phyloP scores from a whole-genome alignment of 768 basidiomycete genomes.

The Rhodotorula taiwanensis region DNA sequence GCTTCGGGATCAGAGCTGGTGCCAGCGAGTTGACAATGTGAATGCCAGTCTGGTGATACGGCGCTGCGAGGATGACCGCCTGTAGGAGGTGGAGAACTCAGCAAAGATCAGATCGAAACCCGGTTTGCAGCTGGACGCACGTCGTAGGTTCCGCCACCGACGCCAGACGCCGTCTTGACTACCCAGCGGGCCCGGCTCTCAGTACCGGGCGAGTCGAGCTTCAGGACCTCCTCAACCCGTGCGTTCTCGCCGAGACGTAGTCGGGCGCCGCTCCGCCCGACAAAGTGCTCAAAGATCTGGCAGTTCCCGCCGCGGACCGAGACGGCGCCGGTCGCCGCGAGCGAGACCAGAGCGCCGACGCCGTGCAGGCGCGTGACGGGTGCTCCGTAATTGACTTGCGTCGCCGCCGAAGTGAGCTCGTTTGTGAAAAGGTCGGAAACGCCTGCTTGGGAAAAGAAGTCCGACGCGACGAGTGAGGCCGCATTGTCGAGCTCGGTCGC shows the following conservation, averaged over 20 bases:
- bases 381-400: constrained; percentile 52
- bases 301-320: constrained; percentile 73
- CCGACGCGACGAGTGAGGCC: constrained; percentile 53
- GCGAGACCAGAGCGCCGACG: constrained; percentile 61
- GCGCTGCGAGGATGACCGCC: constrained; percentile 77
- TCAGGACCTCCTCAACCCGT: constrained; percentile 35
- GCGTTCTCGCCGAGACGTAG: constrained; percentile 53
- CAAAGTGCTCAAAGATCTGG: constrained; percentile 74
- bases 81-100: too few relatives aligned
- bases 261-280: constrained; percentile 62
- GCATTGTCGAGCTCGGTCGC: constrained; percentile 43
- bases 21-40: constrained; percentile 29
- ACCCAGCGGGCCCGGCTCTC: constrained; percentile 22
- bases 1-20: constrained; percentile 55
- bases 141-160: constrained; percentile 25
- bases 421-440: constrained; percentile 56
- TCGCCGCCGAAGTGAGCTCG: constrained; percentile 73
- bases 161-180: constrained; percentile 14
- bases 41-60: constrained; percentile 60
- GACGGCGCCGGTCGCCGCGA: constrained; percentile 64
- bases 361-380: constrained; percentile 68
- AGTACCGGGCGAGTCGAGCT: constrained; percentile 10
- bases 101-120: too few relatives aligned
- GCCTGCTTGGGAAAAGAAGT: constrained; percentile 55
- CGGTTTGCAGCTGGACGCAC: constrained; percentile 12